Evolutionary conservation across 495 filamentous ascomycete species (phyloP), one percentile per base, ranked within the genome.

Genomic region (Letharia lupina): DNA sequence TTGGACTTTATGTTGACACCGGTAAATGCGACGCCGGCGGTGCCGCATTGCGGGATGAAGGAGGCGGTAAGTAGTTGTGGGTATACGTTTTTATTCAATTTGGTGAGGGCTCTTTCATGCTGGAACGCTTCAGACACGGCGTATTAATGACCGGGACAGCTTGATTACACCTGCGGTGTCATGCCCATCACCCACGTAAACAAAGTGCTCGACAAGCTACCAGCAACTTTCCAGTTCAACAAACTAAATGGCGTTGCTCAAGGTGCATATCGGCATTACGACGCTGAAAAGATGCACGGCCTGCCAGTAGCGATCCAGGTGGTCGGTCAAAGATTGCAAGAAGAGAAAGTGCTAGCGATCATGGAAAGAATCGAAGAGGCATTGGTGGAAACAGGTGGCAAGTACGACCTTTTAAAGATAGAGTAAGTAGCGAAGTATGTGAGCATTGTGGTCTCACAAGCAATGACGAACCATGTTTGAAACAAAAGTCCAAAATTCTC

Each of bases 51-150:
- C 54, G 93, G 86, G 8, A 96, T 96, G 91, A 84, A 84, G 68
- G 84, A 91, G 66, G 91, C 90, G 0, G 90, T 96, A 50, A 88
- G 87, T 63, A 90, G 86, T 50, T 98, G 94, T 71, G 93, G 92
- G 4, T 98, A 98, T 74, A 97, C 93, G 0, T 96, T 98, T 73
- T 77, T 98, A 63, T 98, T 93, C 81, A 98, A 97, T 71, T 65
- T 97, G 68, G 87, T 87, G 76, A 74, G 81, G 60, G 16, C 10
- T 35, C 4, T 20, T 12, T 4, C 20, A 0, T 18, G 8, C 15
- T 37, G 13, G 10, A 35, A 28, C 45, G 18, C 10, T 12, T 28
- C 28, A 35, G 12, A 50, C 40, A n/a, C 39, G 8, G 18, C 37
- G 28, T 57, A 31, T 44, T 66, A 28, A 66, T 40, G 4, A n/a